Evolutionary conservation across 441 rosid species (phyloP).

Genomic region (Pelargonium cotyledonis): DNA sequence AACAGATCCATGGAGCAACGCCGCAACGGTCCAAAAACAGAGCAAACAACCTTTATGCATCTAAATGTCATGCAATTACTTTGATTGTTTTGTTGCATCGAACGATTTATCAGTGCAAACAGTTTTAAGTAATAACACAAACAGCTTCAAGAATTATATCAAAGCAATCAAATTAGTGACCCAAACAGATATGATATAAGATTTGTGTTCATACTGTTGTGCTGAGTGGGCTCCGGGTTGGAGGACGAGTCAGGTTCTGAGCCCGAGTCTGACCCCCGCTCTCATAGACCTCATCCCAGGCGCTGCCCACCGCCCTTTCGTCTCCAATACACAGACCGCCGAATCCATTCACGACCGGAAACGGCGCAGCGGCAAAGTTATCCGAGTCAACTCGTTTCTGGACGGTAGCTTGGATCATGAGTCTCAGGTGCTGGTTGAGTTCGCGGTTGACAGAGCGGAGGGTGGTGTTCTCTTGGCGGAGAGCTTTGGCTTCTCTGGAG

Average conservation of each 20-base stretch:
- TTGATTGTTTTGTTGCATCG: no score
- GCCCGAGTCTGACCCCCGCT: constrained; percentile 22
- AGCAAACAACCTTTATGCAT: no score
- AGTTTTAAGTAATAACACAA: no score
- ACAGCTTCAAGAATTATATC: no score
- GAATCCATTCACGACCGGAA: constrained; percentile 23
- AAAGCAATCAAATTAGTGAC: no score
- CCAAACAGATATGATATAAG: no score
- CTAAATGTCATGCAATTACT: no score
- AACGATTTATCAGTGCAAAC: no score
- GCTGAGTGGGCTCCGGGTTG: constrained; percentile 24
- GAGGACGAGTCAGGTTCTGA: constrained; percentile 28
- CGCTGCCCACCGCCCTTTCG: constrained; percentile 6
- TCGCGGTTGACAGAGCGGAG: constrained; percentile 43
- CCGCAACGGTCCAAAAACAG: no score
- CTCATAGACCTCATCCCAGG: constrained; percentile 28
- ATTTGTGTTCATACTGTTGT: constrained; percentile 30
- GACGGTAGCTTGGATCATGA: constrained; percentile 30
- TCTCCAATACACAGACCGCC: constrained; percentile 21
- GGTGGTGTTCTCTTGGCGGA: constrained; percentile 41
- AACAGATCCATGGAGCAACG: no score
- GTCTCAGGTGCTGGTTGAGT: constrained; percentile 38
- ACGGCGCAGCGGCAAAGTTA: constrained; percentile 20
- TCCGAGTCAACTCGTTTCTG: constrained; percentile 23
- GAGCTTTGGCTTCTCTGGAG: constrained; percentile 35